These are phyloP conservation scores for Xylariaceae sp. DNA, from an alignment of 2,329 filamentous ascomycete genomes.

Conservation along the genomic window DNA sequence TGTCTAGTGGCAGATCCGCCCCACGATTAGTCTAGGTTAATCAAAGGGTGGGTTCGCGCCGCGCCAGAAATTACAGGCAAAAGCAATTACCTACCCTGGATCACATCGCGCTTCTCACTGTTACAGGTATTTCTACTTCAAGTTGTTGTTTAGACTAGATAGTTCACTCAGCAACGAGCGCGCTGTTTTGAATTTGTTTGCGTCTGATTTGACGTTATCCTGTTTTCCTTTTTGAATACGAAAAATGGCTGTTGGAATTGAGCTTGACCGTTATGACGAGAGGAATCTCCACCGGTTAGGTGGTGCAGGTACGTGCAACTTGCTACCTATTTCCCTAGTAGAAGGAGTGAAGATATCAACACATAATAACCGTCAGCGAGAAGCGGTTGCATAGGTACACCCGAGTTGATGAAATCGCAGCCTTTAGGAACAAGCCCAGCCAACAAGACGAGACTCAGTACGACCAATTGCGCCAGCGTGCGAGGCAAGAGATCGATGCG, in stretches of 20 bases:
- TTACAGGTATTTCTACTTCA: no score
- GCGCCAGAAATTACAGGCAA: conserved; percentile 2
- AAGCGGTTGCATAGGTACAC: background rate
- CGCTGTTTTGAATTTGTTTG: no score
- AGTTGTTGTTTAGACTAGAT: background rate
- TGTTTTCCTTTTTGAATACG: background rate
- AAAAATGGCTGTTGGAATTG: conserved; percentile 9
- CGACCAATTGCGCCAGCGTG: background rate
- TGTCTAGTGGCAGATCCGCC: conserved; percentile 14
- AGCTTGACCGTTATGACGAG: conserved; percentile 1
- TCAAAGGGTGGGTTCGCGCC: background rate
- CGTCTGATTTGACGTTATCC: no score
- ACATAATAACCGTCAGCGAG: no score
- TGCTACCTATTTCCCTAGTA: background rate
- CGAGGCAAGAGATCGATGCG: background rate
- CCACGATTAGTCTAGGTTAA: conserved; percentile 15
- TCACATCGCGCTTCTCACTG: no score
- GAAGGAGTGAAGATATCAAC: no score
- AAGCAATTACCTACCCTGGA: background rate
- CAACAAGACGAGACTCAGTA: background rate
- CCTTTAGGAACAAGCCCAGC: background rate
- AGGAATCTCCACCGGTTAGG: background rate
- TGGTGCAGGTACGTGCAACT: conserved; percentile 3
- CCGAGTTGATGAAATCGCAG: background rate
- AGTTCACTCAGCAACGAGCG: no score